Conservation (phyloP, 2,329 filamentous ascomycete species). For the Paracamarosporium sp. region DNA sequence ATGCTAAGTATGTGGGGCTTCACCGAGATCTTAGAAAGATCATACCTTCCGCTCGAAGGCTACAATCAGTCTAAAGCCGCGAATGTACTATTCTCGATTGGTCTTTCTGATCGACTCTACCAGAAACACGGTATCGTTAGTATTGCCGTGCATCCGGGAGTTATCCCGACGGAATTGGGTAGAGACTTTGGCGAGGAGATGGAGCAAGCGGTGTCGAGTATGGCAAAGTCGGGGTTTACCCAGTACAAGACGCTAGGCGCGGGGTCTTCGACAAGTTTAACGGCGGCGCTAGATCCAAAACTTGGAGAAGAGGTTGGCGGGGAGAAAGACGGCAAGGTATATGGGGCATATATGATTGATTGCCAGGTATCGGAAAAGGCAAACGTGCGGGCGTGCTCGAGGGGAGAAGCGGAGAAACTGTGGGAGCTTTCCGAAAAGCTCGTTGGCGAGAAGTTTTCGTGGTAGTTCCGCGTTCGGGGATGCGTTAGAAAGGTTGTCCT, state of each 20-base stretch:
- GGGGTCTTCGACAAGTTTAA: background rate
- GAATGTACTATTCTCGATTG: conserved; percentile 14
- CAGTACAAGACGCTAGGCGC: background rate
- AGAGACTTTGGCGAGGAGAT: background rate
- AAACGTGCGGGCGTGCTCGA: background rate
- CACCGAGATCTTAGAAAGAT: background rate
- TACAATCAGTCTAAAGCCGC: conserved; percentile 22
- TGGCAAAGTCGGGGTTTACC: background rate
- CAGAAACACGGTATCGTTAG: conserved; percentile 3
- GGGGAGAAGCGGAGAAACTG: background rate
- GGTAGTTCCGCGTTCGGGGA: background rate
- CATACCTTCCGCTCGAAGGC: conserved; percentile 10
- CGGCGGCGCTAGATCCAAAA: conserved; percentile 3
- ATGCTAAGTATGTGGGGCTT: background rate
- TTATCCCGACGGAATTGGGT: background rate
- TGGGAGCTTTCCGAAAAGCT: background rate
- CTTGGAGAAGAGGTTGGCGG: background rate
- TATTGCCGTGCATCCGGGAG: conserved; percentile 3
- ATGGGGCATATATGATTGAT: background rate
- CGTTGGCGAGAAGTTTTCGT: background rate
- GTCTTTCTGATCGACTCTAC: background rate
- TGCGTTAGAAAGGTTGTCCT: too few relatives aligned
- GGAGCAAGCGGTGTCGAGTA: background rate
- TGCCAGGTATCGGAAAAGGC: background rate
- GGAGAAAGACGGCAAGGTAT: background rate